A percentile compares a stretch with the other conserved stretches of the same genome.
Conservation (phyloP, 2,329 filamentous ascomycete genomes). For the Onygenales sp. region DNA sequence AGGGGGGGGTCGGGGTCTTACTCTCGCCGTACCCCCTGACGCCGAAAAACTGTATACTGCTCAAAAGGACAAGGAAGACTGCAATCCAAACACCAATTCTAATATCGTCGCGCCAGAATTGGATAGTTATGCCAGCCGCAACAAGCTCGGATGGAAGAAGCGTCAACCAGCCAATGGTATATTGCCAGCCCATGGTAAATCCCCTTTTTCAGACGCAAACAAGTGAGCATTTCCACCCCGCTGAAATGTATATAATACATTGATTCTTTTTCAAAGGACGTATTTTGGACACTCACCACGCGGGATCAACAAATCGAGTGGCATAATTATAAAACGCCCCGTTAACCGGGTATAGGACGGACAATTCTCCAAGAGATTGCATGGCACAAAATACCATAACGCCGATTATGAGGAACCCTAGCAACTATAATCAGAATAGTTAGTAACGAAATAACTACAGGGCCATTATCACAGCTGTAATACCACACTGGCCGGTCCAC, state of each 20-base stretch:
- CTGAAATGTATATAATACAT: background rate
- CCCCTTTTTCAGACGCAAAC: constrained; percentile 32
- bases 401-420: constrained; percentile 45
- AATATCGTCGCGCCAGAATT: constrained; percentile 44
- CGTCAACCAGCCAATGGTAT: constrained; percentile 74
- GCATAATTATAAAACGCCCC: constrained; percentile 53
- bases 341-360: constrained; percentile 52
- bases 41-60: constrained; percentile 53
- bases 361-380: constrained; percentile 51
- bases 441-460: constrained; percentile 59
- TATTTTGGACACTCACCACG: constrained; percentile 26
- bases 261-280: background rate
- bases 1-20: background rate
- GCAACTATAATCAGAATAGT: constrained; percentile 40
- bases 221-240: background rate
- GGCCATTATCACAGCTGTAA: constrained; percentile 32
- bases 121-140: constrained; percentile 51
- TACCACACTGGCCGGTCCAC: constrained; percentile 28
- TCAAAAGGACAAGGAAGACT: constrained; percentile 47
- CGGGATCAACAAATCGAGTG: constrained; percentile 51
- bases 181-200: constrained; percentile 41
- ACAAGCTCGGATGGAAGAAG: constrained; percentile 61
- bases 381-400: constrained; percentile 48
- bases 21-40: constrained; percentile 38
- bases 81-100: constrained; percentile 33